A percentile compares a stretch with the other conserved stretches of the same genome.
Conservation (phyloP, 305 asterid species). For the Ajuga reptans region DNA sequence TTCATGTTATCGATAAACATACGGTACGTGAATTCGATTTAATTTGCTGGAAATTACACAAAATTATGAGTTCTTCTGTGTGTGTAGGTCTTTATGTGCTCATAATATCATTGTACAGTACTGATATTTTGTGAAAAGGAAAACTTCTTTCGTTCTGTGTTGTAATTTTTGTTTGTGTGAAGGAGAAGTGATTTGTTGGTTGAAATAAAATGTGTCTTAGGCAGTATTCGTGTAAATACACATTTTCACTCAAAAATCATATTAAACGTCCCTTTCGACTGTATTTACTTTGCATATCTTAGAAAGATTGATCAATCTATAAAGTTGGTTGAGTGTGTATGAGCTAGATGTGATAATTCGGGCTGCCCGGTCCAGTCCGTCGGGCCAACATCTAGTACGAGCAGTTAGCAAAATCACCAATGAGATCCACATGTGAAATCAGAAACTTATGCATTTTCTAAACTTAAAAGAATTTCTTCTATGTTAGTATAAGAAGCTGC, state of each 20-base stretch:
- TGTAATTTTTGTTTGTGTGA: neutral
- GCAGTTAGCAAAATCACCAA: neutral
- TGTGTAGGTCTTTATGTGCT: neutral
- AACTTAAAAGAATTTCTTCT: neutral
- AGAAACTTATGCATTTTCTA: neutral
- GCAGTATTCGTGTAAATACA: neutral
- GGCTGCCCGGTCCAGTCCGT: no score
- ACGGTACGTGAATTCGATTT: constrained; percentile 30
- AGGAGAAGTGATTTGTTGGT: neutral
- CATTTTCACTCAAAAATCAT: neutral
- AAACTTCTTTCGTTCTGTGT: constrained; percentile 3
- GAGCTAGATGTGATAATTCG: neutral
- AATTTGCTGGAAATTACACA: neutral
- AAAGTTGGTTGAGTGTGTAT: neutral
- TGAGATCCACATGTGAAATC: neutral
- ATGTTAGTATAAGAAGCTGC: neutral
- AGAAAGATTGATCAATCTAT: neutral
- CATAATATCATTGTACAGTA: neutral
- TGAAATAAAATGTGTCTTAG: neutral
- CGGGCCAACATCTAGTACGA: no score
- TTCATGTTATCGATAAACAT: constrained; percentile 26
- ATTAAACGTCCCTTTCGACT: neutral
- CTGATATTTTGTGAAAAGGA: neutral
- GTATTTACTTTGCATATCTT: neutral
- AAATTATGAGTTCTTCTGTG: neutral